Base-by-base conservation (phyloP, 257 asterid species). In the Solanum pennellii region DNA sequence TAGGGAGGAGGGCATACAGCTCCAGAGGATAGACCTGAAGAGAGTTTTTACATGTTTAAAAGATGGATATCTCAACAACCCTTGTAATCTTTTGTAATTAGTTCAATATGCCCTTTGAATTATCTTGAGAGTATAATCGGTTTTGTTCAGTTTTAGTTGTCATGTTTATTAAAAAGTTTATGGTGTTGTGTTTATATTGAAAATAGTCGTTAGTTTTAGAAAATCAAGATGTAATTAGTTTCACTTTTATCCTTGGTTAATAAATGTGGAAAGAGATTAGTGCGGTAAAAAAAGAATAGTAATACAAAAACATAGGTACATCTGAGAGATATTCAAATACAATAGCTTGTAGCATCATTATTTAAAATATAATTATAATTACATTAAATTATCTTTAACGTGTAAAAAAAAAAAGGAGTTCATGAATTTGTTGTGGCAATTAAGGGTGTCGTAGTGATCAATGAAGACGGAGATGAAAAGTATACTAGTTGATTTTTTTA, bases 1-100 rank as follows among this genome's bases (percentile, higher is more conserved):
- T 59, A 83, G 86, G 86, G 76, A 59, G 86, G 59, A 83, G 76
- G 86, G 76, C 86, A 83, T 25, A 39, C 86, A 59, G 59, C 86
- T 59, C 16, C 76, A 1, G 77, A 83, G 86, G 42, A 83, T 60
- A 83, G 44, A n/a, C 42, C 12, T 25, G 29, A 60, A 37, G 62
- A 84, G 41, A 27, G 79, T 23, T 69, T 60, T n/a, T 41, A 42
- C 49, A 84, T 84, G 60, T 60, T 65, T 3, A 69, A 25, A 65
- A 84, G 87, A 65, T 84, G 87, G 79, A 39, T 84, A 41, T 13
- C 13, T 84, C 18, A 84, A 5, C 74, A 41, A 41, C 44, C 87
- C 65, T n/a, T 84, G 8, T 84, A 39, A 31, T 29, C 9, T 44
- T 77, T 44, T 76, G 1, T 41, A 76, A 25, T 77, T 44, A 77